phyloP scores from a whole-genome alignment of 2,329 filamentous ascomycete species.

The Ceratocystis variospora region DNA sequence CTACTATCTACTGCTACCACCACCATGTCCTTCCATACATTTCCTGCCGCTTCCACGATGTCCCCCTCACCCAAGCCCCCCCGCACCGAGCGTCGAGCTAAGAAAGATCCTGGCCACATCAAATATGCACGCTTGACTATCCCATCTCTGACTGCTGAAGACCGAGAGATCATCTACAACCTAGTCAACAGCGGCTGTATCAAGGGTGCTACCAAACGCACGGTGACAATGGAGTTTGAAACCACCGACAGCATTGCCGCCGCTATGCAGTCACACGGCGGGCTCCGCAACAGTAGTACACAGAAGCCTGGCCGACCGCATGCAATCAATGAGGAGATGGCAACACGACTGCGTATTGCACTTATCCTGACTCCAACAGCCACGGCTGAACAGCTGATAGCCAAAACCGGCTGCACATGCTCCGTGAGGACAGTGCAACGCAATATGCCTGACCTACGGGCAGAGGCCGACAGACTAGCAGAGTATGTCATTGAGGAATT shows the following conservation, averaged over 20 bases:
- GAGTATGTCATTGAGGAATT: conserved; percentile 17
- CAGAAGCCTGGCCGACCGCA: conserved; percentile 13
- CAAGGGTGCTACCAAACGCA: conserved; percentile 9
- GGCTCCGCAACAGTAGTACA: neutral
- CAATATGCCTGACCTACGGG: conserved; percentile 13
- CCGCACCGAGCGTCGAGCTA: neutral
- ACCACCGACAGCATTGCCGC: conserved; percentile 9
- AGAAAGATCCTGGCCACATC: conserved; percentile 14
- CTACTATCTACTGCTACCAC: neutral
- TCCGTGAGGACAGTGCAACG: conserved; percentile 18
- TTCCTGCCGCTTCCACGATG: neutral
- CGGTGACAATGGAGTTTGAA: conserved; percentile 9
- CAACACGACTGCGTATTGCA: conserved; percentile 13
- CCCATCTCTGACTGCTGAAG: conserved; percentile 12
- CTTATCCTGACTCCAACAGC: conserved; percentile 17
- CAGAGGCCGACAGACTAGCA: conserved; percentile 15
- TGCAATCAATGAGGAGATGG: conserved; percentile 17
- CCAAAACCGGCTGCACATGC: conserved; percentile 16
- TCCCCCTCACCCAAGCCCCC: neutral
- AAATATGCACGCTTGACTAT: conserved; percentile 15
- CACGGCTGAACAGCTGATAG: conserved; percentile 18
- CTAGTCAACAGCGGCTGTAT: conserved; percentile 11
- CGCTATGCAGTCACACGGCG: neutral
- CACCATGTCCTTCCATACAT: neutral
- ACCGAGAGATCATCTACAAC: conserved; percentile 13